Conservation (phyloP, 1,284 basidiomycete species). For the Cutaneotrichosporon arboriforme region DNA sequence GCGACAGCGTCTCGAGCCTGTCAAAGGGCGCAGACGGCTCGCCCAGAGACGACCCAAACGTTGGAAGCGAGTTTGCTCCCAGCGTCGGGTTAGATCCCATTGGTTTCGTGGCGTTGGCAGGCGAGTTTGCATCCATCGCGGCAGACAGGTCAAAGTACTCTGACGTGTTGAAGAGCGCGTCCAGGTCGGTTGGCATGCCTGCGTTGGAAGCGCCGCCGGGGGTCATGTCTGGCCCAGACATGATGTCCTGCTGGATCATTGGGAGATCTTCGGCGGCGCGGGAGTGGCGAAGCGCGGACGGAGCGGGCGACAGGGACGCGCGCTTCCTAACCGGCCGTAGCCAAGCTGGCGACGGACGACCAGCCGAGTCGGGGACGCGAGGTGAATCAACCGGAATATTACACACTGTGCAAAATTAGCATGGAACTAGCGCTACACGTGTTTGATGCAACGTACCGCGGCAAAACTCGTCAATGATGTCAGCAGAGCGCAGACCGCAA, state of each 20-base stretch:
- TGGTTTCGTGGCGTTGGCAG: constrained; percentile 1
- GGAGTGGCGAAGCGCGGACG: constrained; percentile 46
- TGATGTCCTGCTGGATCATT: constrained; percentile 20
- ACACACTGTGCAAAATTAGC: constrained; percentile 57
- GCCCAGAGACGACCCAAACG: constrained; percentile 20
- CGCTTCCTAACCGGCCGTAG: constrained; percentile 72
- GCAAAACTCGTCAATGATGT: constrained; percentile 87
- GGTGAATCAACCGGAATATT: constrained; percentile 73
- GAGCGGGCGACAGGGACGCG: constrained; percentile 38
- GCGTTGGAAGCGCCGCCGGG: background rate
- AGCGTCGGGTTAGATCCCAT: background rate
- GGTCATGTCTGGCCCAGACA: constrained; percentile 22
- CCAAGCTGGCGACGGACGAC: constrained; percentile 68
- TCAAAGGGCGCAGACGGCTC: constrained; percentile 31
- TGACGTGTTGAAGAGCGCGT: constrained; percentile 42
- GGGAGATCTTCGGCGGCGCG: constrained; percentile 46
- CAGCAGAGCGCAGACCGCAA: constrained; percentile 77
- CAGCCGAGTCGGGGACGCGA: constrained; percentile 50
- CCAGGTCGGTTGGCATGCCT: constrained; percentile 28
- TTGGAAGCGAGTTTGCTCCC: background rate
- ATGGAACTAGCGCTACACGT: background rate
- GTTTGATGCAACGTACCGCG: constrained; percentile 57
- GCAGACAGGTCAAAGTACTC: constrained; percentile 39
- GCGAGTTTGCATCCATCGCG: constrained; percentile 21
- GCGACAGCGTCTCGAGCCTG: constrained; percentile 32